Evolutionary conservation across 1,139 yeast species (phyloP).

Genomic region (Candida smagusa): DNA sequence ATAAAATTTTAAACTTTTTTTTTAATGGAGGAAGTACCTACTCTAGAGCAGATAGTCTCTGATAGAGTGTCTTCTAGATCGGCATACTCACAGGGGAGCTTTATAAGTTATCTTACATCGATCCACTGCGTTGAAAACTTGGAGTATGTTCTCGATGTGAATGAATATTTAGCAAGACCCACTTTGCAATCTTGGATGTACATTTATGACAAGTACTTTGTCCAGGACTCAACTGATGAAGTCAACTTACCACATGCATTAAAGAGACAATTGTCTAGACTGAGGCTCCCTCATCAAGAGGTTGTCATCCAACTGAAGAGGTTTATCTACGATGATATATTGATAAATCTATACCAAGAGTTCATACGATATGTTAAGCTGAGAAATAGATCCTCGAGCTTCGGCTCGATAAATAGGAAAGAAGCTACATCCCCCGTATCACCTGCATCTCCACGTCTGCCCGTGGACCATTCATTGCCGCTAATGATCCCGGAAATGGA

Average conservation of each 20-base stretch:
- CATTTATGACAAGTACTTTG: conserved; percentile 24
- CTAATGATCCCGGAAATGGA: neutral
- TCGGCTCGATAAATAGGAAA: too few species aligned
- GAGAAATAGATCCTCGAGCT: too few species aligned
- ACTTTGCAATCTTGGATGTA: conserved; percentile 21
- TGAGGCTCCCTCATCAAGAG: conserved; percentile 3
- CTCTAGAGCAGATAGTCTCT: conserved; percentile 5
- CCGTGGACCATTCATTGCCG: neutral
- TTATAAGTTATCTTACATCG: conserved; percentile 23
- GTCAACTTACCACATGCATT: conserved; percentile 28
- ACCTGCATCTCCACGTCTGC: conserved; percentile 1
- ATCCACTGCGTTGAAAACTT: conserved; percentile 38
- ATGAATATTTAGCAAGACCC: conserved; percentile 18
- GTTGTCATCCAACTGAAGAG: conserved; percentile 17
- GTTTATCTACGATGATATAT: conserved; percentile 28
- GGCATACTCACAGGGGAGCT: conserved; percentile 12
- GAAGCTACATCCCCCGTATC: neutral
- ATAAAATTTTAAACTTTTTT: neutral
- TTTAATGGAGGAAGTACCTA: neutral
- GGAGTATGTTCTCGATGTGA: conserved; percentile 32
- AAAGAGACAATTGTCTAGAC: conserved; percentile 8
- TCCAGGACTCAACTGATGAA: conserved; percentile 29
- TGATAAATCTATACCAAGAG: conserved; percentile 33
- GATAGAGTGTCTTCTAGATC: conserved; percentile 2
- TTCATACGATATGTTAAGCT: conserved; percentile 19